These are phyloP conservation scores for Liriodendron chinense DNA, from an alignment of 164 flowering plant species.

Conservation along the genomic window DNA sequence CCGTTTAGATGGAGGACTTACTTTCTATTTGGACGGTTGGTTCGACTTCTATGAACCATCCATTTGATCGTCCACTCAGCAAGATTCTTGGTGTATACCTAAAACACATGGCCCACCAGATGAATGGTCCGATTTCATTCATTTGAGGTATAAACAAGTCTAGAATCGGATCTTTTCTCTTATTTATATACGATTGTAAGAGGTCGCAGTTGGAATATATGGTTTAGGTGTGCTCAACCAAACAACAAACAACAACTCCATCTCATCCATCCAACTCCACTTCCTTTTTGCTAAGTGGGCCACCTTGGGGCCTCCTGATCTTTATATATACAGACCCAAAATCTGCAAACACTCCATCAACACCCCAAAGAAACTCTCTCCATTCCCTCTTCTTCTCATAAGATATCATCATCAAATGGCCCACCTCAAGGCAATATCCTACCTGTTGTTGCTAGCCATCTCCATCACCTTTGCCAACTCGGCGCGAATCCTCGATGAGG, in stretches of 20 bases:
- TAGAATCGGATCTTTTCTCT: too few relatives aligned
- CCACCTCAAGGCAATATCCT: conserved; percentile 19
- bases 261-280: conserved; percentile 34
- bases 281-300: background rate
- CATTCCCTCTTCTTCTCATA: conserved; percentile 2
- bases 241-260: conserved; percentile 33
- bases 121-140: too few relatives aligned
- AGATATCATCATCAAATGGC: conserved; percentile 23
- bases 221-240: conserved; percentile 23
- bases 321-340: conserved; percentile 18
- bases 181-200: too few relatives aligned
- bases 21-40: too few relatives aligned
- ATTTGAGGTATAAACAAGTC: too few relatives aligned
- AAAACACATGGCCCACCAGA: too few relatives aligned
- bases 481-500: conserved; percentile 52
- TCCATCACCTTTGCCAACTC: conserved; percentile 30
- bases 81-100: too few relatives aligned
- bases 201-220: too few relatives aligned
- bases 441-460: conserved; percentile 30
- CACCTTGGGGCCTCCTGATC: background rate
- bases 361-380: background rate
- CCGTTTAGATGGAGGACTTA: too few relatives aligned
- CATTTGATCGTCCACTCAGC: too few relatives aligned
- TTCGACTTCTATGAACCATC: too few relatives aligned
- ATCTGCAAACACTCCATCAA: conserved; percentile 13